Base-by-base conservation (phyloP, 2,329 filamentous ascomycete genomes). In the Drechslerella dactyloides region DNA sequence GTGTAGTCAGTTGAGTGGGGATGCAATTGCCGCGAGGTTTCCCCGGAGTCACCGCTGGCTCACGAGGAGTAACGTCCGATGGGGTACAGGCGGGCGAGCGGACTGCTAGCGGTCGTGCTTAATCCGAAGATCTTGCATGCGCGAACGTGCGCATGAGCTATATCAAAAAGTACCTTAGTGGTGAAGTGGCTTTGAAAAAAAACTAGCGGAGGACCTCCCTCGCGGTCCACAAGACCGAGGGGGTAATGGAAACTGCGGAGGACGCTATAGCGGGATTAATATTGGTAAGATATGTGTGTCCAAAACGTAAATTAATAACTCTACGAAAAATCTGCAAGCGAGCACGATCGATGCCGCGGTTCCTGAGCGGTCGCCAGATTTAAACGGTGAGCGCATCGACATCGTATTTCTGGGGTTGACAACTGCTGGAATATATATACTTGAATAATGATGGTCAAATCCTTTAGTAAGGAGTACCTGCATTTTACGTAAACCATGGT, bases 231-330 rank as follows among this genome's bases (percentile, higher is more conserved):
- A 33, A 33, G 27, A 33, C 27, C 27, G 27, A 33, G 3, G 27
- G 27, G 8, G 8, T 3, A 4, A 8, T 8, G 27, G 8, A 33
- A 33, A 33, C 8, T 4, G 27, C 8, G 27, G 27, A 33, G 27
- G 8, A 33, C 8, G 27, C 27, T 33, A 33, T 8, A 8, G 27
- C 27, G 8, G 27, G 8, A 33, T 33, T 33, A 33, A 33, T 33
- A 33, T 33, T 33, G 27, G 27, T 33, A 33, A 33, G 27, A 33
- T 33, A 33, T 33, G 27, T 33, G 27, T 33, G 27, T 33, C 4
- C 42, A 23, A 50, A 59, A 46, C 40, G 27, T 50, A 37, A 42
- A 37, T 30, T 46, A 46, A 48, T 59, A n/a, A n/a, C 42, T 48
- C 2, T 37, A 35, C 55, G 35, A 59, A 33, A 42, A 23, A 48